phyloP scores from a whole-genome alignment of 1,139 yeast species.

The Geotrichum armillariae region DNA sequence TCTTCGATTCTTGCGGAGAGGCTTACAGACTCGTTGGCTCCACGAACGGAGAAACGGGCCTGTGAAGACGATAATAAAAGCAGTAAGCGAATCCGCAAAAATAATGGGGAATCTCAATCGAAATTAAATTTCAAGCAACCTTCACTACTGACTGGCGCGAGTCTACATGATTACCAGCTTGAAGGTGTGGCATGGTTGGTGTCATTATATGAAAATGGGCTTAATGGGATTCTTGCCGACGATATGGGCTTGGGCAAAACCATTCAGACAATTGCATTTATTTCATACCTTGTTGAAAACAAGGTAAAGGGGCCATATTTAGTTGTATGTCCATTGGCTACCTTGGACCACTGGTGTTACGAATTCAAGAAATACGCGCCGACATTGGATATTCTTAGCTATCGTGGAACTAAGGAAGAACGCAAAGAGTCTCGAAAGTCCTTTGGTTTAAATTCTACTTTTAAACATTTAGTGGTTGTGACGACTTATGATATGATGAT shows the following conservation, averaged over 20 bases:
- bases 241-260: constrained; percentile 97
- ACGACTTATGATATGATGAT: constrained; percentile 95
- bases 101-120: background rate
- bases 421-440: constrained; percentile 95
- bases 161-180: constrained; percentile 77
- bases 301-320: constrained; percentile 98
- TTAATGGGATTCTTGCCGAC: constrained; percentile 87
- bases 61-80: background rate
- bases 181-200: constrained; percentile 91
- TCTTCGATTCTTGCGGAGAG: constrained; percentile 62
- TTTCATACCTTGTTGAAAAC: constrained; percentile 93
- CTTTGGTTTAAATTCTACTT: constrained; percentile 97
- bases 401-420: constrained; percentile 96
- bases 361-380: constrained; percentile 98
- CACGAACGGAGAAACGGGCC: too few relatives aligned
- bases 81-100: background rate
- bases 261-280: constrained; percentile 70
- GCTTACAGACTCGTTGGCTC: background rate
- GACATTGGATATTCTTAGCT: constrained; percentile 90
- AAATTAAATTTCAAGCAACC: constrained; percentile 54
- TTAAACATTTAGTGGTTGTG: constrained; percentile 94
- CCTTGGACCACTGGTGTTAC: constrained; percentile 98
- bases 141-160: constrained; percentile 60
- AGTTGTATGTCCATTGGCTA: constrained; percentile 95
- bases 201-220: constrained; percentile 86